Evolutionary conservation across 257 asterid genomes (phyloP), one percentile per base, ranked within the genome.

Genomic region (Lycium barbarum): DNA sequence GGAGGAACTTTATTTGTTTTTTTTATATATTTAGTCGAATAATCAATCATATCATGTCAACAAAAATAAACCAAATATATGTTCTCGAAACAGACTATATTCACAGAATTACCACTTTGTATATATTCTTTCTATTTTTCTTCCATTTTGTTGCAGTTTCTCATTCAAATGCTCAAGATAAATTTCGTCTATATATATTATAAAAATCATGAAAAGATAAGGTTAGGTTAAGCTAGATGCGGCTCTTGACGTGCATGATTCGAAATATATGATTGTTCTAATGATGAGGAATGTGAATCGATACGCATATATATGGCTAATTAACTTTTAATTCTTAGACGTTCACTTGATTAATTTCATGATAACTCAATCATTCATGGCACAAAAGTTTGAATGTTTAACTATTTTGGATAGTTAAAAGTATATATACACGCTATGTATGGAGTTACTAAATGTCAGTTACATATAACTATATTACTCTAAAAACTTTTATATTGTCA

Each of bases 261-360:
- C 43, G 38, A 74, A 49, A 51, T 20, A 74, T 76, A 76, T 76
- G 81, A 76, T 76, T 76, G 81, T 6, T 36, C 20, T 12, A 76
- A 51, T 76, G 38, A 51, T 76, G 63, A 49, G 7, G 63, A 76
- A 26, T 26, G 47, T 51, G 13, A 20, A 51, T 73, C 20, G 43
- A 51, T 76, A 73, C n/a, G 61, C 81, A 74, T 74, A 59, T 59
- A 6, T n/a, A 70, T n/a, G 2, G 5, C 61, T 49, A 20, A 5
- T 47, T 47, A 20, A 63, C 40, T 63, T 63, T 26, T 9, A 9
- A 73, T 45, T 45, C 40, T 5, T 47, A 45, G 59, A 51, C 14
- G 43, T 1, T 12, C 22, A 72, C 63, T 49, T 49, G 45, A 35
- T 14, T 22, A 76, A 76, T 51, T 76, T 51, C 47, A 22, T 76